Percentiles rank a stretch among this genome's conserved stretches.
Evolutionary conservation across 2,329 filamentous ascomycete genomes (phyloP).

Genomic region (Scytalidium lignicola): DNA sequence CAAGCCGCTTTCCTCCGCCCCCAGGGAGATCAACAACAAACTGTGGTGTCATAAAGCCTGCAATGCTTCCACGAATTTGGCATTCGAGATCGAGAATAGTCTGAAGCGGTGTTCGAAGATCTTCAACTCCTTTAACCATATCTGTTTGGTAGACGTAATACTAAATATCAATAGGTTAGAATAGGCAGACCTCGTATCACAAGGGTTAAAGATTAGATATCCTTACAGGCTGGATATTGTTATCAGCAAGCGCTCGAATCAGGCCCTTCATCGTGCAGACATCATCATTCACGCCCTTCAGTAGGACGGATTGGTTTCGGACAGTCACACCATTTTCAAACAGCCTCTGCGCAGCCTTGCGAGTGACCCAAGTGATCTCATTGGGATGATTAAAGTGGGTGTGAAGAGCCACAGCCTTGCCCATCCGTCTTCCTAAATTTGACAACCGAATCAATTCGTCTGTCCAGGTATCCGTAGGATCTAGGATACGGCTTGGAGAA

Average conservation of each 20-base stretch:
- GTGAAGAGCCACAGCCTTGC: slow-evolving; percentile 57
- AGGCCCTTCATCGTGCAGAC: slow-evolving; percentile 46
- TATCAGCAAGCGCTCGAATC: slow-evolving; percentile 48
- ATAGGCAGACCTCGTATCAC: not conserved
- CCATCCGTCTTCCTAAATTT: slow-evolving; percentile 42
- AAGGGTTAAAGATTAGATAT: not conserved
- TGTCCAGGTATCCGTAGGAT: slow-evolving; percentile 48
- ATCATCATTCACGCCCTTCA: slow-evolving; percentile 55
- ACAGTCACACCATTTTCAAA: slow-evolving; percentile 48
- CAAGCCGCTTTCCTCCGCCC: slow-evolving; percentile 58
- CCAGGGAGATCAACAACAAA: slow-evolving; percentile 61
- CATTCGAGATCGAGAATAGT: slow-evolving; percentile 54
- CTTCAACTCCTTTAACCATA: slow-evolving; percentile 56
- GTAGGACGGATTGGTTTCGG: slow-evolving; percentile 55
- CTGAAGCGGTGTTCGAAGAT: slow-evolving; percentile 55
- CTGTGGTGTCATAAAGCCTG: slow-evolving; percentile 57
- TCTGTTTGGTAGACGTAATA: slow-evolving; percentile 65
- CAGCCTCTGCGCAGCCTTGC: slow-evolving; percentile 44
- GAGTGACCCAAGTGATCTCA: slow-evolving; percentile 57
- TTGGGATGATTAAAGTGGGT: slow-evolving; percentile 61
- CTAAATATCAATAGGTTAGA: slow-evolving; percentile 25
- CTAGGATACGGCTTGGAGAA: slow-evolving; percentile 49
- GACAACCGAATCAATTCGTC: slow-evolving; percentile 46
- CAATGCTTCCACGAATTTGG: slow-evolving; percentile 53
- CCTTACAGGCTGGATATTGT: slow-evolving; percentile 51